Base-by-base conservation (phyloP, 345 rosid species). In the Microcos paniculata region DNA sequence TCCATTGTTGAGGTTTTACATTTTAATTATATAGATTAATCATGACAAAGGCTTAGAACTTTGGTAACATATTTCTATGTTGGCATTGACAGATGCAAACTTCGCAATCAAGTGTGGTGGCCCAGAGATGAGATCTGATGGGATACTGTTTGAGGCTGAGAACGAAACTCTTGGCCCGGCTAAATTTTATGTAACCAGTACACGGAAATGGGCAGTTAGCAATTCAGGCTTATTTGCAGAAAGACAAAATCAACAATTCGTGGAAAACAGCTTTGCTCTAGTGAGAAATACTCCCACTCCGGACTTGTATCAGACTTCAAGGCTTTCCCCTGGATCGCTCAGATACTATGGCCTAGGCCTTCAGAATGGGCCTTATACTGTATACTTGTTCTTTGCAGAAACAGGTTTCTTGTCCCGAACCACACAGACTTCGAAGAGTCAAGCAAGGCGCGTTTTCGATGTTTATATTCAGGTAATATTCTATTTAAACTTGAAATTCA, bases 191-290 rank as follows among this genome's bases (percentile, higher is more conserved):
- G 85, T 89, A 55, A 76, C 86, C 49, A 73, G 23, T 53, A 69
- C 79, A 6, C 59, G 79, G 51, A 86, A 83, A 79, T 89, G 93
- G 93, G 93, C 87, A 23, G 82, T 84, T 61, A 86, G 91, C 80
- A 84, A 77, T 73, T 86, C 75, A 51, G 93, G 93, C 31, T 62
- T 81, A 16, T 87, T 79, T 78, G 55, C 83, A 65, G 89, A 86
- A 13, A 84, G 85, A 74, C 51, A 21, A 70, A 78, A 73, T 73
- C 81, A 81, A 62, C 30, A 63, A 49, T 85, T 84, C 35, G 21
- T 55, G 62, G 74, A 23, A 56, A 52, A 21, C 59, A 79, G 80
- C 38, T 18, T 31, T n/a, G 31, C 71, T 52, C 80, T 61, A 72
- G 83, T 87, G 28, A 75, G 76, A 43, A 80, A 81, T 79, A 85